A percentile compares a stretch with the other conserved stretches of the same genome.
Evolutionary conservation across 1,284 basidiomycete species (phyloP).

Genomic region (Trichosporon inkin): DNA sequence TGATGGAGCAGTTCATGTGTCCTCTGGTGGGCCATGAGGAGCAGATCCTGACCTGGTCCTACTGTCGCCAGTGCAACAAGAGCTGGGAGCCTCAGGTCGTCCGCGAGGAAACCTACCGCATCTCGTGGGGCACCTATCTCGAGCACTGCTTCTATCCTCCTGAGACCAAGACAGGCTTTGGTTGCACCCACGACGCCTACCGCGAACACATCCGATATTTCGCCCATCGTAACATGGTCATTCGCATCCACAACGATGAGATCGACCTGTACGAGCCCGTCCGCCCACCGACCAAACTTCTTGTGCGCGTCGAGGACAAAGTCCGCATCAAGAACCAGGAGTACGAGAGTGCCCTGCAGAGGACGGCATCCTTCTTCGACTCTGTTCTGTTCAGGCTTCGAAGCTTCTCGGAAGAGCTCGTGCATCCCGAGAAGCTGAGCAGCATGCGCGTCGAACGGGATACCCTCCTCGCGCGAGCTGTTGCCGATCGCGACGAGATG

Average conservation of each 20-base stretch:
- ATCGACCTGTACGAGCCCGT: constrained; percentile 79
- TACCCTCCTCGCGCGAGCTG: constrained; percentile 63
- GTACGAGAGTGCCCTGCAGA: constrained; percentile 69
- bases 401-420: constrained; percentile 45
- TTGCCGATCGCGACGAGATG: constrained; percentile 71
- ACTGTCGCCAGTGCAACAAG: constrained; percentile 73
- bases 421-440: constrained; percentile 45
- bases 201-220: constrained; percentile 92
- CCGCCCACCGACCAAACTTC: constrained; percentile 81
- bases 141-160: constrained; percentile 65
- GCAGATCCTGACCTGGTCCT: constrained; percentile 86
- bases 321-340: constrained; percentile 85
- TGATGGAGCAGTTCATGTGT: constrained; percentile 67
- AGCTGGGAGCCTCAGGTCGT: constrained; percentile 84
- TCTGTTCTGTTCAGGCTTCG: constrained; percentile 53
- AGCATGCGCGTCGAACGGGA: constrained; percentile 39
- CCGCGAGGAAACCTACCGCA: constrained; percentile 79
- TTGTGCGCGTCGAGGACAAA: constrained; percentile 77
- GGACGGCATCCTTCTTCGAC: constrained; percentile 62
- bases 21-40: constrained; percentile 56
- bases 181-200: constrained; percentile 92
- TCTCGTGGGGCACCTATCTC: constrained; percentile 51
- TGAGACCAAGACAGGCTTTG: constrained; percentile 62
- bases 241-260: constrained; percentile 84
- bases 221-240: constrained; percentile 61